A percentile compares a stretch with the other conserved stretches of the same genome.
Conservation (phyloP, 2,329 filamentous ascomycete genomes). For the Cercospora canescens region DNA sequence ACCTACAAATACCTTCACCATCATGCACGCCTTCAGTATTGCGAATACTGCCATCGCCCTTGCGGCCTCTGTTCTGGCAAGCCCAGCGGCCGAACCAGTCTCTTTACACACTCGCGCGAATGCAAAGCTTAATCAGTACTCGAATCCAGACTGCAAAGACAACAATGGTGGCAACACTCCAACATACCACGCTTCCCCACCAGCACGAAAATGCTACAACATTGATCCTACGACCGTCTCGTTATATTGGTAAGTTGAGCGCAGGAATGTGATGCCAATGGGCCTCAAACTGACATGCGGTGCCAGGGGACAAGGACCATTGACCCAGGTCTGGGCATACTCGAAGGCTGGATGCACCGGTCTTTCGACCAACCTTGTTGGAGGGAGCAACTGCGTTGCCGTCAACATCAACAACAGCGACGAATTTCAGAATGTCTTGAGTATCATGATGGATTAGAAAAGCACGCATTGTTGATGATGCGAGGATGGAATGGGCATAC, state of each 20-base stretch:
- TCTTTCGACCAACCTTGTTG: constrained; percentile 1
- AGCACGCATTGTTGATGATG: neutral
- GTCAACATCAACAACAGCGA: constrained; percentile 4
- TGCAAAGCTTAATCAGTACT: constrained; percentile 9
- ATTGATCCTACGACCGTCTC: constrained; percentile 1
- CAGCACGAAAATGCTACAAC: constrained; percentile 9
- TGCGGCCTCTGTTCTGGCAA: neutral
- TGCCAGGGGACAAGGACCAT: neutral
- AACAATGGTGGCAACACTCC: constrained; percentile 11
- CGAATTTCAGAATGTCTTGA: constrained; percentile 6
- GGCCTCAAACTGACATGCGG: neutral
- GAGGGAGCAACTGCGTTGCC: constrained; percentile 2
- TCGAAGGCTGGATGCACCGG: constrained; percentile 8
- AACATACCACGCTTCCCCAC: constrained; percentile 6
- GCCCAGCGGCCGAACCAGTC: neutral
- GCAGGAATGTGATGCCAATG: neutral
- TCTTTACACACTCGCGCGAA: neutral
- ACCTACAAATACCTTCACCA: neutral
- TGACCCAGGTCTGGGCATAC: constrained; percentile 7
- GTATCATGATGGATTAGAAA: constrained; percentile 9
- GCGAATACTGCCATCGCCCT: neutral
- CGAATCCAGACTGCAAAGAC: constrained; percentile 5
- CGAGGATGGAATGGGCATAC: too few species aligned
- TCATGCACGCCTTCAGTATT: neutral
- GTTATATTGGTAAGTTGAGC: neutral